Conservation (phyloP, 2,329 filamentous ascomycete genomes). For the Diaporthe amygdali region DNA sequence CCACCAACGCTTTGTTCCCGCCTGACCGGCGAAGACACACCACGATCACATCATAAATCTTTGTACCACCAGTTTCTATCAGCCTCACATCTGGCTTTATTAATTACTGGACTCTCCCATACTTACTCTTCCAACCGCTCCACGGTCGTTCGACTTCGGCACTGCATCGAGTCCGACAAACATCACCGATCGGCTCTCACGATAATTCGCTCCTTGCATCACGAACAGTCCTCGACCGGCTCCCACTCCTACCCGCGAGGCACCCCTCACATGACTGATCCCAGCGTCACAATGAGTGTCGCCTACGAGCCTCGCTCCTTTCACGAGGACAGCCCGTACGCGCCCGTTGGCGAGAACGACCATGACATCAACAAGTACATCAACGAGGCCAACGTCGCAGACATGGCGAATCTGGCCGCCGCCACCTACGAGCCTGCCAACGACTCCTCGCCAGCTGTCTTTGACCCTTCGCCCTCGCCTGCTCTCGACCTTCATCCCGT, state of each 20-base stretch:
- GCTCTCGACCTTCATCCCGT: slow-evolving; percentile 44
- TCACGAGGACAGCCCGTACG: slow-evolving; percentile 53
- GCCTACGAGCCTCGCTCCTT: slow-evolving; percentile 57
- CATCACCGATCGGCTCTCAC: neutral
- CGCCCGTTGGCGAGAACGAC: slow-evolving; percentile 46
- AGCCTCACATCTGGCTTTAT: neutral
- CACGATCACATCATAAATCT: neutral
- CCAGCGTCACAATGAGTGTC: slow-evolving; percentile 48
- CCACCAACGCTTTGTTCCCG: neutral
- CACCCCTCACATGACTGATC: too few relatives aligned
- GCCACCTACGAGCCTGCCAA: slow-evolving; percentile 35
- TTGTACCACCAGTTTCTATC: neutral
- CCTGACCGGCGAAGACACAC: neutral
- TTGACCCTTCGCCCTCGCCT: slow-evolving; percentile 42
- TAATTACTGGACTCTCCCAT: neutral
- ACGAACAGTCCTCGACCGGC: neutral
- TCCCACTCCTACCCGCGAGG: neutral
- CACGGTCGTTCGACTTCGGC: neutral
- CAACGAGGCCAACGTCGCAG: slow-evolving; percentile 42
- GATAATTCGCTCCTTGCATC: neutral
- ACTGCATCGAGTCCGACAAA: neutral
- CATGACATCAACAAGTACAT: slow-evolving; percentile 25
- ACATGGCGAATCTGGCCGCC: slow-evolving; percentile 38
- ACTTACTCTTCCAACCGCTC: neutral
- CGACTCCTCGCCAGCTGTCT: slow-evolving; percentile 33